phyloP scores from a whole-genome alignment of 176 grass and related monocot genomes.

The Carex pumila region DNA sequence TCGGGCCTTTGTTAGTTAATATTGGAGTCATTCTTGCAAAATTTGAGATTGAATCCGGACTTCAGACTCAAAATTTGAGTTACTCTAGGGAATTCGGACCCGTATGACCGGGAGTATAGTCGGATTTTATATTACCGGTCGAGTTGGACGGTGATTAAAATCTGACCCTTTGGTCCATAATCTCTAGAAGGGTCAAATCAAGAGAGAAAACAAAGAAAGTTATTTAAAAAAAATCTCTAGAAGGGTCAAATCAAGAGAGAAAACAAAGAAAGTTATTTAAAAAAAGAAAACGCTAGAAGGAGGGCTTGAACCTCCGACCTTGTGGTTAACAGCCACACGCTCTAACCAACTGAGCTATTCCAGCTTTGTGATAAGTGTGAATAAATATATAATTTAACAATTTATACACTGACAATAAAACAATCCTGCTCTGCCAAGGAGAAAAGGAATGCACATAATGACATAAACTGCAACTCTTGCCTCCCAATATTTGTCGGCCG shows the following conservation, averaged over 20 bases:
- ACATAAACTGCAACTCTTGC: not conserved
- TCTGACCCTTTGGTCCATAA: too few species aligned
- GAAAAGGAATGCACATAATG: not conserved
- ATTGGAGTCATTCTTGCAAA: too few species aligned
- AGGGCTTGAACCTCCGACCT: constrained; percentile 68
- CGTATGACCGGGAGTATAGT: too few species aligned
- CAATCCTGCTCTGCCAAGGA: not conserved
- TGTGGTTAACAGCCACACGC: constrained; percentile 72
- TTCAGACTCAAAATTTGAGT: too few species aligned
- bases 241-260: not conserved
- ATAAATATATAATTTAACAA: not conserved
- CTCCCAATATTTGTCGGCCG: not conserved
- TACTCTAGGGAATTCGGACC: too few species aligned
- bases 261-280: not conserved
- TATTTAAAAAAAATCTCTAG: not conserved
- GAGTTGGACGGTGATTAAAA: too few species aligned
- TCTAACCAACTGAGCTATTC: constrained; percentile 83
- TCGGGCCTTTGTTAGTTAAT: not conserved
- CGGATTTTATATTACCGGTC: too few species aligned
- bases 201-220: not conserved
- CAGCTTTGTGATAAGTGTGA: constrained; percentile 15
- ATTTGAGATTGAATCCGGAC: too few species aligned
- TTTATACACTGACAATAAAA: not conserved
- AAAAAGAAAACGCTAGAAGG: constrained; percentile 33
- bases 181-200: too few species aligned